Conservation (phyloP, 176 grass and related monocot species). For the Pharus latifolius region DNA sequence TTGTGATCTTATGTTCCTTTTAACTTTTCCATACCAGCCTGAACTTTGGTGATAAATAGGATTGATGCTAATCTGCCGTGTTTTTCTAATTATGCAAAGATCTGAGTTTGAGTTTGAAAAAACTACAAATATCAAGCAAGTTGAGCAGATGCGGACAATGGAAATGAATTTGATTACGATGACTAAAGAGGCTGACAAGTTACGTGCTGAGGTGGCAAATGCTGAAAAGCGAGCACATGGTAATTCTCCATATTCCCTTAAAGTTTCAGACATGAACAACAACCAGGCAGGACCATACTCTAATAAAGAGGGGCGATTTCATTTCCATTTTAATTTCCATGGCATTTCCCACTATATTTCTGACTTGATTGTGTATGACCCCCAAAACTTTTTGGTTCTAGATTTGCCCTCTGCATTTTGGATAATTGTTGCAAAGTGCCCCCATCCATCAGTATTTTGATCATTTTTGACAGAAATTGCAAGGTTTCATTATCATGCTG, state of each 20-base stretch:
- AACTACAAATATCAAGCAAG: constrained; percentile 68
- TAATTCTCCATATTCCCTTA: constrained; percentile 11
- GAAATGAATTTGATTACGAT: constrained; percentile 82
- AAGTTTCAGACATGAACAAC: not conserved
- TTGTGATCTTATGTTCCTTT: constrained; percentile 16
- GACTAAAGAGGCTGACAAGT: constrained; percentile 68
- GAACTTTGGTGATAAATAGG: not conserved
- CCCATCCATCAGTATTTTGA: not conserved
- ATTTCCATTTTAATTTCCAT: not conserved
- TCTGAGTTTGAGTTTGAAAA: constrained; percentile 84
- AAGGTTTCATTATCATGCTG: not conserved
- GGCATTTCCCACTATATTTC: not conserved
- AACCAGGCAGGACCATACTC: not conserved
- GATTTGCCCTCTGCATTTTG: not conserved
- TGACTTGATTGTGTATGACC: not conserved
- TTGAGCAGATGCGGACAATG: constrained; percentile 76
- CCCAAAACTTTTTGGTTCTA: not conserved
- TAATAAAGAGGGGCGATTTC: not conserved
- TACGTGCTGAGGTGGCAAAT: constrained; percentile 54
- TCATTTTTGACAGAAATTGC: not conserved
- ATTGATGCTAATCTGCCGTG: constrained; percentile 7
- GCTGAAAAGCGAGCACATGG: constrained; percentile 46
- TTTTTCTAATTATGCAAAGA: constrained; percentile 23
- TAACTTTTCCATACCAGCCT: constrained; percentile 5
- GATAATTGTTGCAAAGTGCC: not conserved